phyloP scores from a whole-genome alignment of 2,329 filamentous ascomycete species.

The Paraphoma sp. region DNA sequence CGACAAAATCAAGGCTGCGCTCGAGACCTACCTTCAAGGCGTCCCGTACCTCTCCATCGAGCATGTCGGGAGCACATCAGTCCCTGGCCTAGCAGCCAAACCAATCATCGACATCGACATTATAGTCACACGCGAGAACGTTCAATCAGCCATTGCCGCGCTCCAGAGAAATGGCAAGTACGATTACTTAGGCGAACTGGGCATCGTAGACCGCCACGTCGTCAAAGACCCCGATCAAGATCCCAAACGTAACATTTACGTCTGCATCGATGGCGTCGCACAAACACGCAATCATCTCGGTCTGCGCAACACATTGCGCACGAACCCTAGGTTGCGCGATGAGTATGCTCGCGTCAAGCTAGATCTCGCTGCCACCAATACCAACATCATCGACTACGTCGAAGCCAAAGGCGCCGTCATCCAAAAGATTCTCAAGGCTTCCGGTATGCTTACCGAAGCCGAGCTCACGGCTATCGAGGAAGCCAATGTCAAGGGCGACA shows the following conservation, averaged over 20 bases:
- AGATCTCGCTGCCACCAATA: constrained; percentile 21
- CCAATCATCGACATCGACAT: constrained; percentile 38
- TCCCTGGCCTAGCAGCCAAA: constrained; percentile 39
- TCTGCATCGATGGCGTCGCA: constrained; percentile 43
- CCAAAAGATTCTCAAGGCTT: constrained; percentile 24
- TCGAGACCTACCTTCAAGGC: constrained; percentile 21
- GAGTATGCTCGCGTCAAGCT: constrained; percentile 35
- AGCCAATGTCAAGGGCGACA: constrained; percentile 22
- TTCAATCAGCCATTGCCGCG: constrained; percentile 35
- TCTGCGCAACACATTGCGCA: constrained; percentile 44
- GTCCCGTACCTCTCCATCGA: constrained; percentile 31
- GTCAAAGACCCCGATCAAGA: constrained; percentile 41
- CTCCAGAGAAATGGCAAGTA: constrained; percentile 43
- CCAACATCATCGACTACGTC: constrained; percentile 29
- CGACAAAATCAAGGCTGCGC: constrained; percentile 18
- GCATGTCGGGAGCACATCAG: constrained; percentile 46
- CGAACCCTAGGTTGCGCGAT: constrained; percentile 38
- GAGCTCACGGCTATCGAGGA: constrained; percentile 25
- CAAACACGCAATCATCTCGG: constrained; percentile 48
- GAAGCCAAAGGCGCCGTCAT: constrained; percentile 26
- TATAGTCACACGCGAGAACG: constrained; percentile 31
- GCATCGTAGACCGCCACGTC: constrained; percentile 44
- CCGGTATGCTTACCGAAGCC: constrained; percentile 20
- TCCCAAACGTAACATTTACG: constrained; percentile 44
- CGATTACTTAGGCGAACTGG: constrained; percentile 45